Conservation (phyloP, 805 yeast genomes). For the Zygoascus biomembranicola region DNA sequence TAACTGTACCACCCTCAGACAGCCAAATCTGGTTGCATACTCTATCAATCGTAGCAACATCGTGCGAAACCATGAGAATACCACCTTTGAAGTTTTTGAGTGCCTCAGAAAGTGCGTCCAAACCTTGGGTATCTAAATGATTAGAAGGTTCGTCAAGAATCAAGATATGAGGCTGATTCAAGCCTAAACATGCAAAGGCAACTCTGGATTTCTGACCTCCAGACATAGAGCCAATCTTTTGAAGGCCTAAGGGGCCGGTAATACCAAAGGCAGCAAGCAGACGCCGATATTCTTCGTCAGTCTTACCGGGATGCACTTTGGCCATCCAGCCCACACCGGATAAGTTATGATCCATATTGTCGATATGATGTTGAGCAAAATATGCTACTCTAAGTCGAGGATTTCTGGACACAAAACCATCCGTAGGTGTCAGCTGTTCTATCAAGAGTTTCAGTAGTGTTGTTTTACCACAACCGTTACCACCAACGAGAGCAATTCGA, state of each 20-base stretch:
- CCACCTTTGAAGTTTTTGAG: conserved; percentile 87
- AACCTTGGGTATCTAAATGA: conserved; percentile 96
- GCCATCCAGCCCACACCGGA: conserved; percentile 96
- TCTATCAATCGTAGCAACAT: conserved; percentile 78
- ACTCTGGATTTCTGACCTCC: conserved; percentile 99
- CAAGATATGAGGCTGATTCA: conserved; percentile 82
- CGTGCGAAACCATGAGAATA: conserved; percentile 95
- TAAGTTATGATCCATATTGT: conserved; percentile 79
- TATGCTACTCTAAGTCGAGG: conserved; percentile 88
- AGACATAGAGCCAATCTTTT: conserved; percentile 79
- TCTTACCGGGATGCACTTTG: conserved; percentile 77
- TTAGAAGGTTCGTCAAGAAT: conserved; percentile 96
- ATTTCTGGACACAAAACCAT: conserved; percentile 73
- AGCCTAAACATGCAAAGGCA: conserved; percentile 92
- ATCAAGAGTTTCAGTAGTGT: conserved; percentile 81
- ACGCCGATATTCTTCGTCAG: conserved; percentile 94
- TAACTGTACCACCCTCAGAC: conserved; percentile 76
- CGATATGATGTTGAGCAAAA: conserved; percentile 98
- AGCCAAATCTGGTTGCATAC: conserved; percentile 96
- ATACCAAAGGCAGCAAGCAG: conserved; percentile 96
- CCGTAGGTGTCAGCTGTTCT: conserved; percentile 64
- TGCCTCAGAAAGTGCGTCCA: conserved; percentile 92
- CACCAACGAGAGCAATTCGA: conserved; percentile 95
- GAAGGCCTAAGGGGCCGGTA: conserved; percentile 87
- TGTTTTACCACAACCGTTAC: conserved; percentile 99